Base-by-base conservation (phyloP, 192 early-diverging fungal genomes). In the Entophlyctis luteolus region DNA sequence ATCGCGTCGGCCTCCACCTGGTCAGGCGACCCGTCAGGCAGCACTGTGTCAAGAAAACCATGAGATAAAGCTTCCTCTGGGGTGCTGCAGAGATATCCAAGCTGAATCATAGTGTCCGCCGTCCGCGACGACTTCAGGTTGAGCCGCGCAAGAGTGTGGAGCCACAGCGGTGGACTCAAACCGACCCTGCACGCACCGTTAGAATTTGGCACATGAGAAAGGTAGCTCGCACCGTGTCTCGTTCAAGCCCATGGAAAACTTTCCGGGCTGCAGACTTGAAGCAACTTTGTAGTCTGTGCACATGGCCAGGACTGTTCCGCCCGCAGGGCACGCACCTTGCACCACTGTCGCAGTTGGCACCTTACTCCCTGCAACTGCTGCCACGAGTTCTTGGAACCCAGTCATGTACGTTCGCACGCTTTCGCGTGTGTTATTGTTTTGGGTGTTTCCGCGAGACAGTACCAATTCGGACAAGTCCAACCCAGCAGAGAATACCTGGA, bases 231-330 rank as follows among this genome's bases (percentile, higher is more conserved):
- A 70, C 68, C 59, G n/a, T 8, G 68, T 62, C 37, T 75, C 74
- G 27, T 70, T 75, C 12, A 75, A 53, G 0, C 74, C 74, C 74
- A 75, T 75, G 0, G 28, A 27, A 48, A 59, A 69, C 35, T 50
- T 28, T 2, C 47, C 49, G 4, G 8, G 27, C 37, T 20, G 42
- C 4, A 32, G 35, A 38, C 16, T 14, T 4, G 63, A 16, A n/a
- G 55, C 69, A 5, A 77, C 65, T 32, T 75, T 37, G 55, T 48
- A 34, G 53, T 77, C 76, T 49, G 60, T 67, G 31, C 58, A 58
- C n/a, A 77, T n/a, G 4, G 70, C 66, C 16, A 77, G 58, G 2
- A 77, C 76, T 16, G 68, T 68, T 25, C 76, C 76, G 4, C 76
- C 76, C n/a, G 76, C 76, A 14, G 76, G 76, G 16, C 55, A 55